These are phyloP conservation scores for Fusarium devonianum DNA, from an alignment of 2,329 filamentous ascomycete genomes.

Conservation along the genomic window DNA sequence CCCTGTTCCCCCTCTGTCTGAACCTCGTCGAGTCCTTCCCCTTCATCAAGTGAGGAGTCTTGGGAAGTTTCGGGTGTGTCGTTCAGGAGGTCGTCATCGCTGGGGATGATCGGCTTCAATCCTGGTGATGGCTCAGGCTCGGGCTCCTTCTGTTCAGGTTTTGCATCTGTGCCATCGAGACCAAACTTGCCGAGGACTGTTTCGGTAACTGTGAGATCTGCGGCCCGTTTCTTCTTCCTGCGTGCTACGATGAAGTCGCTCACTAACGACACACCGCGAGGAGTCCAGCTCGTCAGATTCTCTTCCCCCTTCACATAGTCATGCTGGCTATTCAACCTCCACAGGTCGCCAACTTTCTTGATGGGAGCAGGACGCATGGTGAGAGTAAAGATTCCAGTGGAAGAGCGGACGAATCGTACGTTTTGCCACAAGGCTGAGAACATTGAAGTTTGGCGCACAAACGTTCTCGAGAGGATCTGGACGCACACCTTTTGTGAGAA, in stretches of 20 bases:
- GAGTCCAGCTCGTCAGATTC: slow-evolving; percentile 81
- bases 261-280: slow-evolving; percentile 89
- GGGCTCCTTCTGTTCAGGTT: slow-evolving; percentile 45
- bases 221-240: slow-evolving; percentile 75
- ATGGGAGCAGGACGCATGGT: slow-evolving; percentile 87
- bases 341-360: slow-evolving; percentile 90
- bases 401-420: slow-evolving; percentile 84
- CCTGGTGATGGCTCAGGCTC: slow-evolving; percentile 48
- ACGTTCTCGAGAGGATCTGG: slow-evolving; percentile 83
- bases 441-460: slow-evolving; percentile 85
- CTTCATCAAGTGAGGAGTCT: slow-evolving; percentile 46
- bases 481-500: slow-evolving; percentile 83
- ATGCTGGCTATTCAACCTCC: slow-evolving; percentile 93
- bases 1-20: slow-evolving; percentile 1
- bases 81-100: slow-evolving; percentile 64
- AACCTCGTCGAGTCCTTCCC: slow-evolving; percentile 28
- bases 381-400: slow-evolving; percentile 84
- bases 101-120: slow-evolving; percentile 54
- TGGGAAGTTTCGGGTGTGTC: slow-evolving; percentile 63
- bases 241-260: slow-evolving; percentile 81
- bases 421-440: slow-evolving; percentile 88
- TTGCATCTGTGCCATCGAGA: slow-evolving; percentile 51
- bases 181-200: slow-evolving; percentile 68
- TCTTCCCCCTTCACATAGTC: slow-evolving; percentile 98
- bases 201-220: slow-evolving; percentile 81